phyloP scores from a whole-genome alignment of 139 green algal species.

The Tetradesmus lagerheimii region DNA sequence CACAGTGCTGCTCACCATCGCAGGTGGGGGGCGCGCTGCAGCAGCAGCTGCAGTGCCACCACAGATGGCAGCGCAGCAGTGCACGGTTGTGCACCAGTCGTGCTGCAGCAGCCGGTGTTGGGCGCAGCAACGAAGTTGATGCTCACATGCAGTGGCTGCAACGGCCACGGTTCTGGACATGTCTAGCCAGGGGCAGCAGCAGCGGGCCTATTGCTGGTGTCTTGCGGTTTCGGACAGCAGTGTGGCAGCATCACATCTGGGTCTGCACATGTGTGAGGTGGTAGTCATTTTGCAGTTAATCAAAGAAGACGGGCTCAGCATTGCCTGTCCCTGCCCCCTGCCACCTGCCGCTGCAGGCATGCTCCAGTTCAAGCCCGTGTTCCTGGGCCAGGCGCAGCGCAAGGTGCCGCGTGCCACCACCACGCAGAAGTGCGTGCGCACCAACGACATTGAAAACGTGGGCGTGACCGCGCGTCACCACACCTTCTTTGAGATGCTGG shows the following conservation, averaged over 20 bases:
- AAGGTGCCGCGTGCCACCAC: conserved; percentile 85
- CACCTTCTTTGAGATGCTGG: conserved; percentile 98
- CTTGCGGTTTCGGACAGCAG: no score
- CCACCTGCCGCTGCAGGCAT: conserved; percentile 71
- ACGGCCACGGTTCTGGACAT: no score
- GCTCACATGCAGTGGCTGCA: no score
- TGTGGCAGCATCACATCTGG: no score
- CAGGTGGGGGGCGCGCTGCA: conserved; percentile 40
- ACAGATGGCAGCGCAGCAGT: conserved; percentile 53
- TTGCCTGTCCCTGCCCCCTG: background rate
- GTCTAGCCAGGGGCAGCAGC: no score
- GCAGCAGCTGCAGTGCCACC: background rate
- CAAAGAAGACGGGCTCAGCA: no score
- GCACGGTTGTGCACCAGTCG: no score
- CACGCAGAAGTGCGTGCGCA: conserved; percentile 96
- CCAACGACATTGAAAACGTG: conserved; percentile 98
- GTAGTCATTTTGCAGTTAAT: no score
- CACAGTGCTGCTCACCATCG: conserved; percentile 93
- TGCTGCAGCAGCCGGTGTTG: background rate
- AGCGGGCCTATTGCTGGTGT: no score
- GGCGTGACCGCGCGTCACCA: conserved; percentile 94
- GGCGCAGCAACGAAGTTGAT: no score
- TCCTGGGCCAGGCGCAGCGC: conserved; percentile 82
- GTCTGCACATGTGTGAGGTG: no score
- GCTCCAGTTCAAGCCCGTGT: conserved; percentile 98